Conservation (phyloP, 768 basidiomycete genomes). For the Imleria badia region DNA sequence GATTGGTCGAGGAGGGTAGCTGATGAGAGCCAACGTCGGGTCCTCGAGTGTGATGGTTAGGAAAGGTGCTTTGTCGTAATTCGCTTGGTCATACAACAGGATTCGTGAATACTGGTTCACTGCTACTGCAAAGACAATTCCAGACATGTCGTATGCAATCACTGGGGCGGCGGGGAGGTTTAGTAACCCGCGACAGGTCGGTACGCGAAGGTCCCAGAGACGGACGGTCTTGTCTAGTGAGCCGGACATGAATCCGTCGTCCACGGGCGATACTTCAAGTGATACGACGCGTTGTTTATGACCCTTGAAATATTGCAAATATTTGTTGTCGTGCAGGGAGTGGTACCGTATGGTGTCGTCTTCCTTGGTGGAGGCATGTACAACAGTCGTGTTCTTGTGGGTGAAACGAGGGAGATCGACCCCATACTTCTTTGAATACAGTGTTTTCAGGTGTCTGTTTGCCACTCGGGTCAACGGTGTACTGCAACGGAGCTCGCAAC, state of each 20-base stretch:
- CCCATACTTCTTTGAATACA: conserved; percentile 96
- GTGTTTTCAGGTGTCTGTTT: conserved; percentile 66
- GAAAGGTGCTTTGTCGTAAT: conserved; percentile 93
- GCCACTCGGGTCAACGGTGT: conserved; percentile 28
- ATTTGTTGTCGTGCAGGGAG: conserved; percentile 94
- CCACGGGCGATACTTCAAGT: conserved; percentile 86
- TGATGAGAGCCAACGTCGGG: conserved; percentile 67
- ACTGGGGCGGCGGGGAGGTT: conserved; percentile 73
- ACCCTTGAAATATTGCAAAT: conserved; percentile 92
- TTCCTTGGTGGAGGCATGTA: conserved; percentile 93
- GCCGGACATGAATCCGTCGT: conserved; percentile 95
- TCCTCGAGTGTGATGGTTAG: conserved; percentile 81
- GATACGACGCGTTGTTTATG: conserved; percentile 90
- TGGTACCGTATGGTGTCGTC: conserved; percentile 95
- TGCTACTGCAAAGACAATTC: conserved; percentile 83
- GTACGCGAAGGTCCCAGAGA: conserved; percentile 89
- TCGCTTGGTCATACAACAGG: conserved; percentile 79
- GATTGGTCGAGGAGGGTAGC: conserved; percentile 84
- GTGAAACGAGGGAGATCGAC: conserved; percentile 94
- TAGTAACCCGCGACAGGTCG: conserved; percentile 74
- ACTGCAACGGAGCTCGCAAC: conserved; percentile 14
- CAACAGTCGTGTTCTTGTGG: conserved; percentile 79
- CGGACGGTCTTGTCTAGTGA: conserved; percentile 94
- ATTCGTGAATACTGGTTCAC: conserved; percentile 82
- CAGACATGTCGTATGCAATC: conserved; percentile 80